Evolutionary conservation across 768 basidiomycete species (phyloP).

Genomic region (Coprinopsis cinerea): DNA sequence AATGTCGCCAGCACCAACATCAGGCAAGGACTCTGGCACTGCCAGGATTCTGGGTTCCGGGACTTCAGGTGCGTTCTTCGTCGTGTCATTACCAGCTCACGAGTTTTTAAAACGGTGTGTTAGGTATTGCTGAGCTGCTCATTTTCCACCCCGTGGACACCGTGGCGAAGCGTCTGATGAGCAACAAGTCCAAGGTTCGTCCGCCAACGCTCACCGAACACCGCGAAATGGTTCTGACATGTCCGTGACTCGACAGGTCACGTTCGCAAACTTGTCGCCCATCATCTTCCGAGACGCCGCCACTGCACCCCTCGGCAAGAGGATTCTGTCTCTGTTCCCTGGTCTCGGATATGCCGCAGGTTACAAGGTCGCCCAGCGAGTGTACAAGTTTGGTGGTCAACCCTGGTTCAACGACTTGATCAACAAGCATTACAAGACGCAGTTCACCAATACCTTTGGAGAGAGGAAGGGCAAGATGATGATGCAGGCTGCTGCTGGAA

Average conservation of each 20-base stretch:
- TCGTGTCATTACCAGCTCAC: no score
- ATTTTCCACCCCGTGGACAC: slow-evolving; percentile 97
- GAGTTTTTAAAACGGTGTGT: not conserved
- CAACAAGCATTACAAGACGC: slow-evolving; percentile 70
- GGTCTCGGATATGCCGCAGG: slow-evolving; percentile 98
- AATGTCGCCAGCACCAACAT: slow-evolving; percentile 39
- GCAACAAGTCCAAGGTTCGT: slow-evolving; percentile 83
- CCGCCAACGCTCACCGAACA: not conserved
- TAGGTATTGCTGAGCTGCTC: slow-evolving; percentile 91
- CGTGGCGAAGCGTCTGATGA: slow-evolving; percentile 98
- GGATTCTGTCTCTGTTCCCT: slow-evolving; percentile 91
- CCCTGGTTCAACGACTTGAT: slow-evolving; percentile 96
- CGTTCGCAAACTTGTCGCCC: slow-evolving; percentile 52
- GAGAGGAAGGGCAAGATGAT: slow-evolving; percentile 94
- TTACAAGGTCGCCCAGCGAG: slow-evolving; percentile 90
- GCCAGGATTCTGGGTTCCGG: slow-evolving; percentile 92
- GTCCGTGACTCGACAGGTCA: no score
- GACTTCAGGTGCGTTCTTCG: slow-evolving; percentile 73
- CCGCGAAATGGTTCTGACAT: no score
- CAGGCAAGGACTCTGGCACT: slow-evolving; percentile 81
- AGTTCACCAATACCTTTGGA: slow-evolving; percentile 81
- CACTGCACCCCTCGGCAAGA: slow-evolving; percentile 53
- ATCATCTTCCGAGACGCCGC: slow-evolving; percentile 90
- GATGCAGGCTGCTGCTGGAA: slow-evolving; percentile 93
- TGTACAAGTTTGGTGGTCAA: slow-evolving; percentile 98